Percentiles rank a stretch among this genome's conserved stretches.
Conservation (phyloP, 441 rosid genomes). For the Euphorbia schlechtendalii region DNA sequence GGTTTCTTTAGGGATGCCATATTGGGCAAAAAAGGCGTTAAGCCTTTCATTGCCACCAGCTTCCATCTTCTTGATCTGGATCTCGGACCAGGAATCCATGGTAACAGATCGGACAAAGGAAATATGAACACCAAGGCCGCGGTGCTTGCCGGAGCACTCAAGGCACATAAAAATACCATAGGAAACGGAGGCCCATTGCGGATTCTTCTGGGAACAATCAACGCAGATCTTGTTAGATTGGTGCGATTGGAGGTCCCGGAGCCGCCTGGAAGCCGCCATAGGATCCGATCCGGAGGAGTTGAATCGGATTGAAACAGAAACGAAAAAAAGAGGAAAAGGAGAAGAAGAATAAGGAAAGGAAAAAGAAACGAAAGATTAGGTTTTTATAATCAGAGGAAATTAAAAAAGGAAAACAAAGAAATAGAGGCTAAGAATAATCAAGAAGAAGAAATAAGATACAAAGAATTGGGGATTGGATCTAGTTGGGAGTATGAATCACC, state of each 20-base stretch:
- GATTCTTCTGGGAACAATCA: conserved; percentile 88
- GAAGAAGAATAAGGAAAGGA: no score
- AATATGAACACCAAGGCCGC: conserved; percentile 96
- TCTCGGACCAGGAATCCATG: conserved; percentile 98
- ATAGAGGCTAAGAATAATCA: no score
- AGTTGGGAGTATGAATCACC: no score
- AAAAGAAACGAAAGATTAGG: no score
- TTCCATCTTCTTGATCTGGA: conserved; percentile 96
- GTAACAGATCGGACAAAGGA: conserved; percentile 98
- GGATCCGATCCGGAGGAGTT: conserved; percentile 30
- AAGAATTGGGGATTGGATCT: no score
- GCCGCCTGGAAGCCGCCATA: conserved; percentile 78
- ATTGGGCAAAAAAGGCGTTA: conserved; percentile 59
- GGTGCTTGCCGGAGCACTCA: conserved; percentile 97
- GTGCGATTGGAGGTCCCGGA: conserved; percentile 80
- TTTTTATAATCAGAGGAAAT: no score
- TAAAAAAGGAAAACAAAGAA: no score
- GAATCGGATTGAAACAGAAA: conserved; percentile 19
- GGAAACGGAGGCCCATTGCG: conserved; percentile 99
- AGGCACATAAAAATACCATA: conserved; percentile 96
- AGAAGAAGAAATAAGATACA: no score
- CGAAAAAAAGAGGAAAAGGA: not conserved
- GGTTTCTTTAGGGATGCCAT: conserved; percentile 73
- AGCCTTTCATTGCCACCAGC: conserved; percentile 43
- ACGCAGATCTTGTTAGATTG: conserved; percentile 83